Evolutionary conservation across 2,329 filamentous ascomycete species (phyloP), one percentile per base, ranked within the genome.

Genomic region (Fusarium sp.): DNA sequence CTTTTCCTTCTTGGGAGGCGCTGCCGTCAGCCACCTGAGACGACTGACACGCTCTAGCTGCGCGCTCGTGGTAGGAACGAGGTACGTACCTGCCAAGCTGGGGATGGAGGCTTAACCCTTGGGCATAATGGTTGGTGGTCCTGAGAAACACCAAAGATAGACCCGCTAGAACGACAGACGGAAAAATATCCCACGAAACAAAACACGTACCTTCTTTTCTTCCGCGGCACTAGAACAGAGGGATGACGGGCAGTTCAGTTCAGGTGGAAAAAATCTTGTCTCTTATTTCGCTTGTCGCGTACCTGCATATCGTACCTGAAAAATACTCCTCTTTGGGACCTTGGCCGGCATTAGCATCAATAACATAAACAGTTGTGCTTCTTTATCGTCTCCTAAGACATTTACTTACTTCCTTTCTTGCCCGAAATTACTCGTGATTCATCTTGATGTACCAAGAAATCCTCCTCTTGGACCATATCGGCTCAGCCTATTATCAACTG

Each of bases 131-230:
- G 60, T 63, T 67, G 65, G 71, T 64, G 68, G 41, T 63, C 54
- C 67, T 59, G 43, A 50, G 41, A 65, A 61, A 65, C 63, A 65
- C 39, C 63, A 59, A 50, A 50, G 24, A 37, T 31, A 48, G 59
- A 45, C 69, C 70, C 71, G 62, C 67, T 65, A 71, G 59, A 75
- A 69, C 70, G 67, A 64, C 50, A 39, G 57, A 73, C 61, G 64
- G 73, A 59, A 58, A 74, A 71, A 76, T 57, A 63, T 74, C 67
- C 73, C 73, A 76, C 73, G 73, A 75, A 76, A 75, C 73, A 74
- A 64, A 67, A 74, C 58, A 24, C 16, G 9, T 6, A 31, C 33
- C 45, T 61, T 13, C 22, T 54, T 31, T 54, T 54, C 48, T 54
- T 20, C 48, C 39, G 48, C n/a, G 27, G 27, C 59, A 56, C 29